Evolutionary conservation across 306 rosid species (phyloP), one percentile per base, ranked within the genome.

Genomic region (Vigna nakashimae): DNA sequence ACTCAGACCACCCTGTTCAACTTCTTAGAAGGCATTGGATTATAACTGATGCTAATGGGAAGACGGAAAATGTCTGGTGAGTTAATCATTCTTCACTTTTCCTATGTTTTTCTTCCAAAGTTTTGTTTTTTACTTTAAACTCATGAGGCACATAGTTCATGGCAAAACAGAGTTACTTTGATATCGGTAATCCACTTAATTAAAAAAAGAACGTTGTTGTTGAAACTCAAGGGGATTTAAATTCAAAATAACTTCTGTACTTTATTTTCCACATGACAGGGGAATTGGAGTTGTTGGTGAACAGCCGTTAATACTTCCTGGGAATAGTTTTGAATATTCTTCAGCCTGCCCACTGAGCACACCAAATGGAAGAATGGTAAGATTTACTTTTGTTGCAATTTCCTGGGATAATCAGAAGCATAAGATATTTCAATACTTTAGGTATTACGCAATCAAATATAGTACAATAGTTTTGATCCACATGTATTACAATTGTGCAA

Each of bases 1-100:
- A 86, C 74, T 95, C 98, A 26, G 88, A 91, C 28, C 90, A 84
- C 22, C 76, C 99, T 42, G 91, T 89, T 78, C 98, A 95, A 82
- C 97, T 95, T 82, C 90, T 95, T 62, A 84, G 91, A 89, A 95
- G 99, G 80, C 99, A 92, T 84, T 95, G 99, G 99, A 91, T 95
- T 71, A 81, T 92, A 66, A 91, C 98, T 9, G 99, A 95, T 83
- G 96, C 92, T 30, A 91, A 95, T 70, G 98, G 92, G 79, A 91
- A 60, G 86, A 74, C 85, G 15, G 98, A 95, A 88, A 92, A 87
- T 83, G 90, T 95, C 80, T 82, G 99, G 99, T 91, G 72, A 82
- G 96, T 79, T 81, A 17, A 7, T 77, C 69, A 24, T 75, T 75
- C 24, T 69, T 68, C 56, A 74, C 66, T 48, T 42, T 43, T 80